A percentile compares a stretch with the other conserved stretches of the same genome.
Conservation (phyloP, 352 stramenopile genomes). For the Plasmopara halstedii region DNA sequence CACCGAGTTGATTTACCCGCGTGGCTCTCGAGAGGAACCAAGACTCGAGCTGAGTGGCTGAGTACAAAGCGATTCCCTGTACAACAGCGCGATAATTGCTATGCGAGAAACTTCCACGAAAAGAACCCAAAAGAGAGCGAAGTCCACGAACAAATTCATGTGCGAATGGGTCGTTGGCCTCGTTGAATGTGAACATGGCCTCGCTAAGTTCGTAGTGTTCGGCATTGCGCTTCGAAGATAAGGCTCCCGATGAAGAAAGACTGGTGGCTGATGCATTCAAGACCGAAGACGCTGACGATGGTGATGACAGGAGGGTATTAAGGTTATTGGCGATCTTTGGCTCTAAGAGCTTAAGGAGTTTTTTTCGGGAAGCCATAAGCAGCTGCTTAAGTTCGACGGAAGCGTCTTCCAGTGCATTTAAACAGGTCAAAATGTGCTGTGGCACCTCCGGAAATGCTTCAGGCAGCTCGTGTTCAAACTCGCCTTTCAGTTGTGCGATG, state of each 20-base stretch:
- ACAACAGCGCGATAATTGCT: conserved; percentile 53
- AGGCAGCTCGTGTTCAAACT: conserved; percentile 65
- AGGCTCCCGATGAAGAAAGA: conserved; percentile 18
- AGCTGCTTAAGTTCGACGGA: conserved; percentile 62
- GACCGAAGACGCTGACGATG: conserved; percentile 26
- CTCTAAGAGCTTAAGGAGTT: conserved; percentile 67
- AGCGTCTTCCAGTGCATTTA: conserved; percentile 68
- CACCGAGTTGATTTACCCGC: conserved; percentile 75
- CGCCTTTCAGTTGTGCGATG: conserved; percentile 67
- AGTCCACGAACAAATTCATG: conserved; percentile 61
- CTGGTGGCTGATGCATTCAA: conserved; percentile 25
- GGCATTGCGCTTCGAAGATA: conserved; percentile 21
- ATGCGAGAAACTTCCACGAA: conserved; percentile 44
- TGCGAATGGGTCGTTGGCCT: conserved; percentile 83
- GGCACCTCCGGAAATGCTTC: conserved; percentile 71
- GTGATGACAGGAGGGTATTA: conserved; percentile 36
- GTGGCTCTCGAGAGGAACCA: conserved; percentile 51
- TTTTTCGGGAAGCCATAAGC: conserved; percentile 59
- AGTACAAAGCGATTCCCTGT: conserved; percentile 33
- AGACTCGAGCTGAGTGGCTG: conserved; percentile 44
- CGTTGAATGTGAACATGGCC: conserved; percentile 81
- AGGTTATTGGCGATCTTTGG: conserved; percentile 56
- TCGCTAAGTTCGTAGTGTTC: conserved; percentile 82
- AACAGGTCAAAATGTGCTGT: conserved; percentile 59
- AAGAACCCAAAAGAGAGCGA: conserved; percentile 42